Conservation (phyloP, 2,329 filamentous ascomycete species). For the Curvularia verruculosa region DNA sequence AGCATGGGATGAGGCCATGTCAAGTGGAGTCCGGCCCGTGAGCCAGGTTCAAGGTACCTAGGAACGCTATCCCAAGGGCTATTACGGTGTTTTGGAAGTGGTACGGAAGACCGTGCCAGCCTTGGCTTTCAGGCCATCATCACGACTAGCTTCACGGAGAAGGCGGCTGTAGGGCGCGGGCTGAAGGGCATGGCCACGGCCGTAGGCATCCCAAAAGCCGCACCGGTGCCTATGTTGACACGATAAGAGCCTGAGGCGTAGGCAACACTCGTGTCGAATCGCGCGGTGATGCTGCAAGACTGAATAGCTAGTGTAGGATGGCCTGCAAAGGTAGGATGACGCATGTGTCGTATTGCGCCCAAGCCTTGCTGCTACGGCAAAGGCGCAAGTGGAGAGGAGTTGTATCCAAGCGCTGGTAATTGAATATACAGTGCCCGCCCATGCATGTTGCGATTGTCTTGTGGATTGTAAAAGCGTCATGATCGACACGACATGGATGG, state of each 20-base stretch:
- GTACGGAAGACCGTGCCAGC: slow-evolving; percentile 11
- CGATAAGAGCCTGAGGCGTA: neutral
- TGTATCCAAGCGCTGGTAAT: neutral
- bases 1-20: slow-evolving; percentile 30
- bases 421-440: neutral
- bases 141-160: neutral
- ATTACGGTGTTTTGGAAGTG: slow-evolving; percentile 17
- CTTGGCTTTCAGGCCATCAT: slow-evolving; percentile 17
- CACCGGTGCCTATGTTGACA: neutral
- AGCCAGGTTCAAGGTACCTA: slow-evolving; percentile 16
- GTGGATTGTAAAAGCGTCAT: neutral
- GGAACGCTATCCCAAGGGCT: slow-evolving; percentile 5
- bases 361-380: neutral
- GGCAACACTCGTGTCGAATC: neutral
- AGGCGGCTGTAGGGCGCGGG: too few relatives aligned
- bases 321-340: neutral
- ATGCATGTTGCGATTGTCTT: neutral
- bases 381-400: neutral
- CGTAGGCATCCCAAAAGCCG: neutral
- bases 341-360: neutral
- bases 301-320: neutral
- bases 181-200: neutral
- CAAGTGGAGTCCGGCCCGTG: slow-evolving; percentile 25
- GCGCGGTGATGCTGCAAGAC: neutral
- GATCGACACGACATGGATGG: neutral